Conservation (phyloP, 352 stramenopile genomes). For the Pythium grandisporangium region DNA sequence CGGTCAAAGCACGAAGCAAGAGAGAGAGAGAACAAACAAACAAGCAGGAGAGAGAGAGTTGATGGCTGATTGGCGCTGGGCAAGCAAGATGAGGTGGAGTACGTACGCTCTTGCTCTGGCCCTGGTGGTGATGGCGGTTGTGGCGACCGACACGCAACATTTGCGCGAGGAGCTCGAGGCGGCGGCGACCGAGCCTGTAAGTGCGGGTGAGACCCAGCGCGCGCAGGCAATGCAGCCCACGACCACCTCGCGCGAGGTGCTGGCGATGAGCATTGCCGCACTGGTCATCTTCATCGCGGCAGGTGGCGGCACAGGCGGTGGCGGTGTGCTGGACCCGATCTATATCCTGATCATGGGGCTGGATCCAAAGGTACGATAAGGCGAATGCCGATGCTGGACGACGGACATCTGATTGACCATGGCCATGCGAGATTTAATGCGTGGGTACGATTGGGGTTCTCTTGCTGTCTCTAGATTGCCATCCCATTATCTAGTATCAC, state of each 20-base stretch:
- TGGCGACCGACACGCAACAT: too few species aligned
- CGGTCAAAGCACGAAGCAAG: too few species aligned
- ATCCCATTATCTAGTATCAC: conserved; percentile 96
- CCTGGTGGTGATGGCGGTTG: too few species aligned
- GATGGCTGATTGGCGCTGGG: too few species aligned
- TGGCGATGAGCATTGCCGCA: conserved; percentile 35
- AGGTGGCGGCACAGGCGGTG: conserved; percentile 85
- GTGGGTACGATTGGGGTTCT: too few species aligned
- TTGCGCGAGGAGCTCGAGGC: too few species aligned
- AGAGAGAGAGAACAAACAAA: too few species aligned
- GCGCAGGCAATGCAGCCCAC: conserved; percentile 16
- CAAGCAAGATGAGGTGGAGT: too few species aligned
- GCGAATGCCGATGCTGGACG: background rate
- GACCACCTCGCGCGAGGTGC: conserved; percentile 29
- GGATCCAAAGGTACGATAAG: conserved; percentile 53
- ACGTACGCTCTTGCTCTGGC: too few species aligned
- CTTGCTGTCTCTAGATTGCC: conserved; percentile 41
- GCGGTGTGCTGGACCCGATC: conserved; percentile 93
- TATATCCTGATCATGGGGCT: conserved; percentile 95
- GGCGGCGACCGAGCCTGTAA: too few species aligned
- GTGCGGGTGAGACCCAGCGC: too few species aligned
- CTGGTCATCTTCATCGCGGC: conserved; percentile 83
- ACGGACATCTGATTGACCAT: background rate
- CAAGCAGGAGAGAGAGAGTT: too few species aligned
- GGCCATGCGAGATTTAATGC: background rate